Percentiles rank a stretch among this genome's conserved stretches.
Conservation (phyloP, 2,329 filamentous ascomycete species). For the Endoconidiophora laricicola region DNA sequence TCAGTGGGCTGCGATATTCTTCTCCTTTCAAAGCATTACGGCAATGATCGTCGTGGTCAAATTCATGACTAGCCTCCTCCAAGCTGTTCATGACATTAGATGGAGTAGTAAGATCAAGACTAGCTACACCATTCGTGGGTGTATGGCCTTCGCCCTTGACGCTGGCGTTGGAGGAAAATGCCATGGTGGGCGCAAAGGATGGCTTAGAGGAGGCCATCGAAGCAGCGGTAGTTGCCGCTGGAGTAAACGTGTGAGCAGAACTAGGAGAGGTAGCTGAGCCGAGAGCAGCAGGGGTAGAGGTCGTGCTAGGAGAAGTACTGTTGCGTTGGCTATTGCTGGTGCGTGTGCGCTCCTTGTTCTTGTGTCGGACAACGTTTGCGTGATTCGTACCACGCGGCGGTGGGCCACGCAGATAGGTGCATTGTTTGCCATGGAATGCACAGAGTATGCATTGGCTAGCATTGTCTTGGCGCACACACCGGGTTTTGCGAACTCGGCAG, state of each 20-base stretch:
- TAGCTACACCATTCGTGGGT: not conserved
- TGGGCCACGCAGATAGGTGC: slow-evolving; percentile 39
- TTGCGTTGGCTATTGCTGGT: not conserved
- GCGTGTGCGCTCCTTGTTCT: slow-evolving; percentile 14
- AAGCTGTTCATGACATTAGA: not conserved
- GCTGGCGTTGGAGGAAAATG: not conserved
- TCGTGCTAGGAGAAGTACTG: slow-evolving; percentile 9
- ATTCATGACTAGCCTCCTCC: not conserved
- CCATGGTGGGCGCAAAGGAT: not conserved
- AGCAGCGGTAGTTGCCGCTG: not conserved
- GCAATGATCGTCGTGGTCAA: slow-evolving; percentile 10
- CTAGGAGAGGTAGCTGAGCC: slow-evolving; percentile 8
- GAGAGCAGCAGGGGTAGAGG: slow-evolving; percentile 12
- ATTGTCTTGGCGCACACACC: slow-evolving; percentile 46
- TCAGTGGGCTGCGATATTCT: not conserved
- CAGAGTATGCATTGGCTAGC: slow-evolving; percentile 45
- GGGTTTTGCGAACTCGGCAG: slow-evolving; percentile 47
- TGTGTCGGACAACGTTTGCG: slow-evolving; percentile 15
- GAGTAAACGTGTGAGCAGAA: not conserved
- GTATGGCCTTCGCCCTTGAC: slow-evolving; percentile 1
- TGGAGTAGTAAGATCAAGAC: not conserved
- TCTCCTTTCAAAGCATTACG: slow-evolving; percentile 7
- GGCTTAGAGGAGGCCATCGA: not conserved
- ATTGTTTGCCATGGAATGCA: slow-evolving; percentile 49
- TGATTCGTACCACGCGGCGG: slow-evolving; percentile 19